Evolutionary conservation across 345 rosid species (phyloP).

Genomic region (Heritiera fomes): DNA sequence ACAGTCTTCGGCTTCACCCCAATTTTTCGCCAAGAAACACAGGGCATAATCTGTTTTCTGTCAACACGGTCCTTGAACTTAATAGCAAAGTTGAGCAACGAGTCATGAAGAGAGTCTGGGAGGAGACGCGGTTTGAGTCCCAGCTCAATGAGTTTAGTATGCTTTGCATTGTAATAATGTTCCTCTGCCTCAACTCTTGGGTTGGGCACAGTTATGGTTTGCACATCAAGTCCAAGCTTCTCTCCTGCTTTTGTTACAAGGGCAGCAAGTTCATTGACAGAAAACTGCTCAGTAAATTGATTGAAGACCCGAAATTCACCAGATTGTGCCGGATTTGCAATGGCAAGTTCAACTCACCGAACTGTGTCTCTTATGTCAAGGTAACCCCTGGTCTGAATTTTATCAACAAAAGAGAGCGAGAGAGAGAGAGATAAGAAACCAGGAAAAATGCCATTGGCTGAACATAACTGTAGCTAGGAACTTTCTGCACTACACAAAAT

Average conservation of each 20-base stretch:
- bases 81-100: constrained; percentile 80
- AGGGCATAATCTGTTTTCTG: constrained; percentile 89
- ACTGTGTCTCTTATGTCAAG: constrained; percentile 97
- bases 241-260: constrained; percentile 83
- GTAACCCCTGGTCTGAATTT: constrained; percentile 90
- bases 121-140: constrained; percentile 92
- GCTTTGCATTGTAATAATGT: constrained; percentile 97
- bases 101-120: constrained; percentile 88
- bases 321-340: constrained; percentile 79
- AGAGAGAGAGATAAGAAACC: neutral
- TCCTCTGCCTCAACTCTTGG: constrained; percentile 99
- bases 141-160: constrained; percentile 89
- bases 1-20: constrained; percentile 81
- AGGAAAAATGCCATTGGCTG: neutral
- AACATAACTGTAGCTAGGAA: neutral
- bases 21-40: constrained; percentile 85
- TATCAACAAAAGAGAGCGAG: neutral
- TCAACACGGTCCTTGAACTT: constrained; percentile 85
- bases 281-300: constrained; percentile 96
- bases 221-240: constrained; percentile 81
- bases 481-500: neutral
- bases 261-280: constrained; percentile 85
- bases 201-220: constrained; percentile 74
- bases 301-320: constrained; percentile 93
- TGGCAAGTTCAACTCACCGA: constrained; percentile 91